Evolutionary conservation across 2,329 filamentous ascomycete genomes (phyloP).

Genomic region (Penicillium sp.): DNA sequence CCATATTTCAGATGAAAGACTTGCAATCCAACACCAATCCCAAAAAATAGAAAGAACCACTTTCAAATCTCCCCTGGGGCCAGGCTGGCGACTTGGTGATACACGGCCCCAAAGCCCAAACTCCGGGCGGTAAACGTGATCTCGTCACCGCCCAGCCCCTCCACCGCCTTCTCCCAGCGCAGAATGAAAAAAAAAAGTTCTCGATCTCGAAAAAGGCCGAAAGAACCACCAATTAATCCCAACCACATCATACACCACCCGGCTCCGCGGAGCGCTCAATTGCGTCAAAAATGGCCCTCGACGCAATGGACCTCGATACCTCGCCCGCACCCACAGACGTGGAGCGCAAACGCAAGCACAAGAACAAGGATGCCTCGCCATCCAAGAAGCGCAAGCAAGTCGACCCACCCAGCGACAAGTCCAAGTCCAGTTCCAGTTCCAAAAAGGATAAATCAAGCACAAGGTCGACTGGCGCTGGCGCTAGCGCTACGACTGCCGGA

Average conservation of each 20-base stretch:
- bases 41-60: neutral
- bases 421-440: slow-evolving; percentile 6
- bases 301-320: slow-evolving; percentile 50
- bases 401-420: slow-evolving; percentile 22
- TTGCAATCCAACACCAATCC: neutral
- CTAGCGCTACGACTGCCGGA: slow-evolving; percentile 15
- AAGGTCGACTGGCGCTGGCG: slow-evolving; percentile 9
- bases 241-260: slow-evolving; percentile 13
- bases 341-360: slow-evolving; percentile 53
- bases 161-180: slow-evolving; percentile 37
- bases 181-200: slow-evolving; percentile 42
- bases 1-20: slow-evolving; percentile 35
- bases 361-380: slow-evolving; percentile 53
- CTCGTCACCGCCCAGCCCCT: slow-evolving; percentile 32
- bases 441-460: slow-evolving; percentile 25
- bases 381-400: slow-evolving; percentile 52
- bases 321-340: slow-evolving; percentile 28
- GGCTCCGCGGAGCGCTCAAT: slow-evolving; percentile 33
- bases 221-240: slow-evolving; percentile 23
- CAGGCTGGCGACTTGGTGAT: slow-evolving; percentile 16
- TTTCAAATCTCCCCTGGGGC: slow-evolving; percentile 2
- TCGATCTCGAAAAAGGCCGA: slow-evolving; percentile 24
- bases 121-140: slow-evolving; percentile 7
- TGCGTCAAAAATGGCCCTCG: slow-evolving; percentile 43
- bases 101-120: slow-evolving; percentile 9